Base-by-base conservation (phyloP, 1,139 yeast species). In the Suhomyces taliae region DNA sequence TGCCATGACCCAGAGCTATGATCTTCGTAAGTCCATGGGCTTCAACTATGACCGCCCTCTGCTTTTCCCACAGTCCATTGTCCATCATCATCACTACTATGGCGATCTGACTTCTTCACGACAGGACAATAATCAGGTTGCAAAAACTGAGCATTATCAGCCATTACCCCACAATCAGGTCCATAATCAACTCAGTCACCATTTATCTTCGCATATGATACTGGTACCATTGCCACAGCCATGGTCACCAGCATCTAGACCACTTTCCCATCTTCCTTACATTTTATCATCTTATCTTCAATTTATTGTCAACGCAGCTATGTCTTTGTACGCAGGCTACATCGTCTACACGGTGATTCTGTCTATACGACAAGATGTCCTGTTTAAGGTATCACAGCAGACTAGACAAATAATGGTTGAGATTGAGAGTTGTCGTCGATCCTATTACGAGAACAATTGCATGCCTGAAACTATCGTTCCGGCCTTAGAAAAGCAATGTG, bases 271-370 rank as follows among this genome's bases (percentile, higher is more conserved):
- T 41, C 62, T 72, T 1, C 82, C 85, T 1, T 82, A 82, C 55
- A 54, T 80, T 24, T 58, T 82, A 7, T 74, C 83, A n/a, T 79
- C 86, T 6, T 83, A 83, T 51, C 59, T 85, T 15, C 89, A 84
- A 55, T 55, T 83, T 6, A 37, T 72, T 0, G 61, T 81, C 52
- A 83, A 84, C 52, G 59, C 74, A 2, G 51, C 72, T 0, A 75
- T 81, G 1, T 67, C 79, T 7, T 52, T 69, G 1, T 74, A 76
- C 44, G 71, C 73, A 1, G 55, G 78, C 2, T 76, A 73, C 50
- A 48, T 83, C 11, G 57, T 75, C 2, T 70, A 70, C 42, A 61
- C 70, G 10, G 70, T 81, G 32, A 62, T 83, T 4, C 60, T 60
- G 40, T 72, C 84, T 8, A 70, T 85, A 10, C 70, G 74, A 37